Evolutionary conservation across 1,284 basidiomycete species (phyloP), one percentile per base, ranked within the genome.

Genomic region (Fomitopsis palustris): DNA sequence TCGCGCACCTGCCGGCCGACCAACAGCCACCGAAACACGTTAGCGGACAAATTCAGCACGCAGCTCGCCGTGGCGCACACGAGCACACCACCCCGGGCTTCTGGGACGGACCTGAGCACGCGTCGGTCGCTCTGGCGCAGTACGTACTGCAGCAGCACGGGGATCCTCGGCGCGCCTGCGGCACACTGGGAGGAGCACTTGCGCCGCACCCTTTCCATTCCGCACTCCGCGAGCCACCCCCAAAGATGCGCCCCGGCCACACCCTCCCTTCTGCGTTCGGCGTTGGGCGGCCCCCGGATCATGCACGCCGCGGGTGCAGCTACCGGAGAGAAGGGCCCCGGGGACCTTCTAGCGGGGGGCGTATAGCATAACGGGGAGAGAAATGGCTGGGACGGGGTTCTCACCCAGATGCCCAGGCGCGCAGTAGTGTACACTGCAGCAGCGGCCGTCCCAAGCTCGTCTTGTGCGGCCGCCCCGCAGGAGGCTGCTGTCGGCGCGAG

Each of bases 161-260:
- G 43, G 23, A 4, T 25, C 23, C 16, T 12, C 45, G 12, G 25
- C 25, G 45, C 25, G 9, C 27, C 45, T 29, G 25, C 27, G 45
- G 45, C 25, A 17, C 25, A 47, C 12, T 14, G 35, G 35, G 35
- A 37, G 25, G 45, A 29, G 25, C 45, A 47, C 45, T 16, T 29
- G 45, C 25, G 25, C 25, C 45, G 45, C 25, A 47, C 45, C 45
- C 25, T 47, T 47, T 35, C 27, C 49, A 52, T 29, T 52, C 47
- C 49, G 19, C 31, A 52, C 49, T 52, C 49, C 49, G 49, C 49
- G 49, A 52, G 49, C 49, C 31, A 33, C 49, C 49, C 49, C 23
- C 33, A 52, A 52, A 52, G 49, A 52, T 52, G 33, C 49, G 21
- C 17, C 31, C 25, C 17, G 14, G 14, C 29, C 47, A 17, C 16